Conservation (phyloP, 73 alveolate species). For the Paramecium sexaurelia region DNA sequence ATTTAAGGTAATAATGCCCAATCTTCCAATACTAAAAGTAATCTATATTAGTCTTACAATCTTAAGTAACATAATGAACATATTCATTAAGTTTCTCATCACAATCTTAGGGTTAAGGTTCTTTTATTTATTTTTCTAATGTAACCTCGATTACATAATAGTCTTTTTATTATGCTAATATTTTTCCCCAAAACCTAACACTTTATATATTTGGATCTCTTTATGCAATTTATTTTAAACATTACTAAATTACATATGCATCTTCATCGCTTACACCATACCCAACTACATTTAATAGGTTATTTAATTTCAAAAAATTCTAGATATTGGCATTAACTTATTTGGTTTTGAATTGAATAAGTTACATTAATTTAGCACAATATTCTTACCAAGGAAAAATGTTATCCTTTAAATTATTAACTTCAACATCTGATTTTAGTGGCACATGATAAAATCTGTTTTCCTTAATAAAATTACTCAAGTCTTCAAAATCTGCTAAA, state of each 20-base stretch:
- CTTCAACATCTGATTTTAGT: constrained; percentile 21
- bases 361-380: constrained; percentile 2
- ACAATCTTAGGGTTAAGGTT: constrained; percentile 9
- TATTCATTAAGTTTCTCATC: constrained; percentile 44
- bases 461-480: constrained; percentile 50
- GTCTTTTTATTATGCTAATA: constrained; percentile 7
- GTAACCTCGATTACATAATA: constrained; percentile 45
- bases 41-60: neutral
- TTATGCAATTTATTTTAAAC: neutral
- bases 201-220: neutral
- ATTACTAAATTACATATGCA: constrained; percentile 10
- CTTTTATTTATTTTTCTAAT: neutral
- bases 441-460: constrained; percentile 22
- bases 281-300: neutral
- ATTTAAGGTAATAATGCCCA: constrained; percentile 39
- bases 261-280: constrained; percentile 53
- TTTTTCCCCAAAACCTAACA: constrained; percentile 40
- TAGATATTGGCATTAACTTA: constrained; percentile 7
- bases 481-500: constrained; percentile 27
- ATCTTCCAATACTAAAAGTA: constrained; percentile 33
- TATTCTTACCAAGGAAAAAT: constrained; percentile 9
- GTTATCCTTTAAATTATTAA: neutral
- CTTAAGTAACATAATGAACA: constrained; percentile 39
- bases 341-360: neutral
- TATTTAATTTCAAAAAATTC: constrained; percentile 2